These are phyloP conservation scores for Phytophthora niederhauseri DNA, from an alignment of 352 stramenopile species.

Conservation along the genomic window DNA sequence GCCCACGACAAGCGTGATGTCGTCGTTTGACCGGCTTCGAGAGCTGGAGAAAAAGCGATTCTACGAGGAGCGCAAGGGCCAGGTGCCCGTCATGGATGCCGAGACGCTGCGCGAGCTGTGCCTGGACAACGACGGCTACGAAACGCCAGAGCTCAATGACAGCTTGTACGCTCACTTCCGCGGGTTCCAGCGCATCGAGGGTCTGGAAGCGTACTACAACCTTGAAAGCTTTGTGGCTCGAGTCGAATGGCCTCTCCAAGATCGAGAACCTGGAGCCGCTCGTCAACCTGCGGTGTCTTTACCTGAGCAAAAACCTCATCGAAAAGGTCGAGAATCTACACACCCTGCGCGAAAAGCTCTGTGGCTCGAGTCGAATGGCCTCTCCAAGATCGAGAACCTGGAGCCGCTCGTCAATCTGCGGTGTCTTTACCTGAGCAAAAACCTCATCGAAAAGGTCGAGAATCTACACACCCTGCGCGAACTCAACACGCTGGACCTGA, in stretches of 20 bases:
- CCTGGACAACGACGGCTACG: conserved; percentile 93
- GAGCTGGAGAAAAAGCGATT: conserved; percentile 77
- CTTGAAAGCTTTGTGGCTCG: conserved; percentile 97
- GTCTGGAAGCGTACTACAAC: conserved; percentile 93
- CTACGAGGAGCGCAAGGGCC: conserved; percentile 62
- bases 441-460: conserved; percentile 90
- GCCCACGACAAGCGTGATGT: conserved; percentile 48
- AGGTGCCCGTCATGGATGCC: conserved; percentile 88
- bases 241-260: conserved; percentile 93
- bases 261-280: conserved; percentile 86
- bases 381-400: conserved; percentile 88
- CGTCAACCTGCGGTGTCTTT: conserved; percentile 89
- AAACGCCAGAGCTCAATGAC: conserved; percentile 96
- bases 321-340: conserved; percentile 76
- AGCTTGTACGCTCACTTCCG: conserved; percentile 95
- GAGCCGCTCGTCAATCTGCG: conserved; percentile 74
- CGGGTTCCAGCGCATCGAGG: conserved; percentile 94
- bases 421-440: conserved; percentile 95
- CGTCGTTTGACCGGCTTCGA: conserved; percentile 59
- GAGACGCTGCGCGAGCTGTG: conserved; percentile 86
- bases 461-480: conserved; percentile 59
- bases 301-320: conserved; percentile 95
- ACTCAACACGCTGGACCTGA: conserved; percentile 94
- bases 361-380: conserved; percentile 96
- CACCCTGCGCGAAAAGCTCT: conserved; percentile 80